phyloP scores from a whole-genome alignment of 176 grass and related monocot genomes.

The Oryza officinalis region DNA sequence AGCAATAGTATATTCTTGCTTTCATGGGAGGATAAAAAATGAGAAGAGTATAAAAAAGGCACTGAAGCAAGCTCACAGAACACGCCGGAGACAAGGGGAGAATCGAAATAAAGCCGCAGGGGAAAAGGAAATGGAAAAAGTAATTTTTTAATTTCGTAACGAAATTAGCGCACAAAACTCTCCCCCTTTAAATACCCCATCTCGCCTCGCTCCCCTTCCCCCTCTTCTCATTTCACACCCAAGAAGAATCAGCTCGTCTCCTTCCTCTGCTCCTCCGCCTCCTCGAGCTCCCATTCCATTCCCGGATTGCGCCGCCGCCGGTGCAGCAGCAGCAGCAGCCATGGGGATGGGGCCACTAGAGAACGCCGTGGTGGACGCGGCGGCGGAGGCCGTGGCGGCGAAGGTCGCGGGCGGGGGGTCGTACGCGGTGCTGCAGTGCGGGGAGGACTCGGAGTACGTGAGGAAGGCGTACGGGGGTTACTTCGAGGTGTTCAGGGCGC shows the following conservation, averaged over 20 bases:
- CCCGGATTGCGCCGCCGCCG: neutral
- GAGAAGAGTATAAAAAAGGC: no score
- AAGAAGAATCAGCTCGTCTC: no score
- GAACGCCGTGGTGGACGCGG: neutral
- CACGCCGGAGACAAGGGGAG: neutral
- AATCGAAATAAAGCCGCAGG: neutral
- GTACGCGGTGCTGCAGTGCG: constrained; percentile 82
- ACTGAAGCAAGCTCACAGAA: neutral
- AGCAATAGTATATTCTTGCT: neutral
- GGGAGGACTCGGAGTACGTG: constrained; percentile 89
- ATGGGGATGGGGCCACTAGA: constrained; percentile 52
- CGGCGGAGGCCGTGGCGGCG: neutral
- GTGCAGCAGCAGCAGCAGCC: neutral
- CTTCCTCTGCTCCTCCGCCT: neutral
- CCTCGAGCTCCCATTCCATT: constrained; percentile 33
- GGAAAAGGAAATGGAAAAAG: neutral
- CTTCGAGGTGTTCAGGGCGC: constrained; percentile 67
- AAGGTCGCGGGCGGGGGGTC: neutral
- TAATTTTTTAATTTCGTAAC: neutral
- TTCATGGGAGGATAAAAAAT: no score
- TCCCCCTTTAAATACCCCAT: constrained; percentile 26
- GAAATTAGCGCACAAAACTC: neutral
- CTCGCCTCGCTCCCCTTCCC: neutral
- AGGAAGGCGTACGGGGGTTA: constrained; percentile 74
- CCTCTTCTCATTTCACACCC: neutral